Evolutionary conservation across 352 stramenopile genomes (phyloP), one percentile per base, ranked within the genome.

Genomic region (Poterioochromonas sp.): DNA sequence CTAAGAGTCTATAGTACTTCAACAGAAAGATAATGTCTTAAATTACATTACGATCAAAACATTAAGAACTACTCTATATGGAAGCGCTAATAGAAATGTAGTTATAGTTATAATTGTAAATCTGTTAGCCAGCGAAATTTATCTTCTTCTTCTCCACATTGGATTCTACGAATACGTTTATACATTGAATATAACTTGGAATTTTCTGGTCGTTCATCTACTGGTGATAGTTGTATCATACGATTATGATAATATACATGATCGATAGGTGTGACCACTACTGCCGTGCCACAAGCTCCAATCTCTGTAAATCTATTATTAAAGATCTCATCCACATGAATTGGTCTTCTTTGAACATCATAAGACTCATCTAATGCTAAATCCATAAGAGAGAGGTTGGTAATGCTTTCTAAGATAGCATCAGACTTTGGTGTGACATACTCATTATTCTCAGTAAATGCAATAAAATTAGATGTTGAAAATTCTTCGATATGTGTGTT

Each of bases 381-480:
- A 49, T 88, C 82, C 87, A 92, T 91, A 49, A 95, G 82, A 77
- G 85, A 91, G 78, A 93, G 91, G 83, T 95, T 95, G 29, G 90
- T 95, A 78, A 94, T 93, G 44, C 80, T 88, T 51, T 86, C 84
- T 41, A 95, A 85, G 18, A 95, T 88, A 34, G 87, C 90, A 40
- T 80, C 74, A 70, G 85, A 91, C 37, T 85, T 84, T 2, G 90
- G 90, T 26, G 89, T 95, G 0, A 94, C 87, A 80, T 88, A 93
- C 54, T 82, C 34, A 79, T 88, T 86, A 37, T 85, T 80, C 68
- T 87, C 86, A 65, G 89, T 83, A 71, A 95, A 92, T 51, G 85
- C 90, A 29, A 94, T 85, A 83, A 95, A 94, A 81, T 95, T 95
- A 43, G 84, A 91, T 20, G 90, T 94, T 76, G 85, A 92, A 79